phyloP scores from a whole-genome alignment of 2,329 filamentous ascomycete species.

The Penicillium glabrum region DNA sequence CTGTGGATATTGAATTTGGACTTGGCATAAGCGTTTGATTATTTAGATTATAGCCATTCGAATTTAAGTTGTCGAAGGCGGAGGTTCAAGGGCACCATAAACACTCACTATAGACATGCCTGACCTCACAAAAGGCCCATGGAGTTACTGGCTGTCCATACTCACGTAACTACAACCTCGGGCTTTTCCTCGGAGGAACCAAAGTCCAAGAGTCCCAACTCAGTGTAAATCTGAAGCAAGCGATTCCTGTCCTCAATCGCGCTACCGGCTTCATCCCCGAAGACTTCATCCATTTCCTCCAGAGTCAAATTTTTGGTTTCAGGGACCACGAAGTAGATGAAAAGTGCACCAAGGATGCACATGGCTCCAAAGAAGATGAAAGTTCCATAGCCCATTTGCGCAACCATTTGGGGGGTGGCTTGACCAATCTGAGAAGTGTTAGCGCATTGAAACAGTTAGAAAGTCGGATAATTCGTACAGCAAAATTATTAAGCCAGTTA shows the following conservation, averaged over 20 bases:
- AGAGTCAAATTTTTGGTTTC: slow-evolving; percentile 8
- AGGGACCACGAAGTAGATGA: slow-evolving; percentile 23
- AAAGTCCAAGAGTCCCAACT: background rate
- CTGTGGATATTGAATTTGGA: no score
- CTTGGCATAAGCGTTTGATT: no score
- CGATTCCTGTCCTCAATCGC: background rate
- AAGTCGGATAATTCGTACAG: slow-evolving; percentile 17
- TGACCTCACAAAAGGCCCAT: no score
- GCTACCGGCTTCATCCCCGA: background rate
- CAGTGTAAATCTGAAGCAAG: background rate
- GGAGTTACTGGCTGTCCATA: background rate
- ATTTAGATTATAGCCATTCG: no score
- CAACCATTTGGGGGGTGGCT: slow-evolving; percentile 34
- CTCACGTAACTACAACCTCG: background rate
- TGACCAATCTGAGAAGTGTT: background rate
- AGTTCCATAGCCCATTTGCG: slow-evolving; percentile 34
- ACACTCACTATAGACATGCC: no score
- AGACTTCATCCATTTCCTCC: slow-evolving; percentile 10
- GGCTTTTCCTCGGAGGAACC: background rate
- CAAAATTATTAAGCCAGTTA: slow-evolving; percentile 44
- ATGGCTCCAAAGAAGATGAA: slow-evolving; percentile 40
- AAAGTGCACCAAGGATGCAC: slow-evolving; percentile 13
- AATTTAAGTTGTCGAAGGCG: no score
- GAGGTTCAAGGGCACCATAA: no score
- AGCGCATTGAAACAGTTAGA: background rate